These are phyloP conservation scores for Boletus eberwhitei DNA, from an alignment of 768 basidiomycete genomes.

Conservation along the genomic window DNA sequence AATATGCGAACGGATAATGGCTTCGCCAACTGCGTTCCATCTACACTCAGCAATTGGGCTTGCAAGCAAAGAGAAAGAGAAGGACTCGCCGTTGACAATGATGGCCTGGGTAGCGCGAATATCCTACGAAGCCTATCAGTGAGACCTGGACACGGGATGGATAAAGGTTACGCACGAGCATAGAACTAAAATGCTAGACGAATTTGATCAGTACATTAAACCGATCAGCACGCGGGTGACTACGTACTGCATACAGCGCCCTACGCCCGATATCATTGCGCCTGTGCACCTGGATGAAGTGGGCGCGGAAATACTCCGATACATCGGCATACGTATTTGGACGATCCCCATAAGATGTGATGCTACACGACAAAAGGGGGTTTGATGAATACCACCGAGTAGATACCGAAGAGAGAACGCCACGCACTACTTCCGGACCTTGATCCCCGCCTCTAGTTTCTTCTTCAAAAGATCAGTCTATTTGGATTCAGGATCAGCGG, in stretches of 20 bases:
- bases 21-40: conserved; percentile 52
- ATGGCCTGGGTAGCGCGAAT: conserved; percentile 64
- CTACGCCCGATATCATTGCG: conserved; percentile 59
- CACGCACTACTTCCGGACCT: conserved; percentile 75
- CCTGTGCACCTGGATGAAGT: conserved; percentile 74
- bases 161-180: conserved; percentile 47
- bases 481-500: conserved; percentile 8
- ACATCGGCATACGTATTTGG: conserved; percentile 69
- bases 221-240: background rate
- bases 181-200: conserved; percentile 63
- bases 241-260: conserved; percentile 61
- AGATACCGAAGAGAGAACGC: conserved; percentile 1
- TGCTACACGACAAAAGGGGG: conserved; percentile 38
- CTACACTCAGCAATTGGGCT: background rate
- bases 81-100: conserved; percentile 53
- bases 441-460: conserved; percentile 65
- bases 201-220: conserved; percentile 7
- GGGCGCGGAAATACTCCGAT: conserved; percentile 79
- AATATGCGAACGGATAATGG: conserved; percentile 64
- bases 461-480: conserved; percentile 70
- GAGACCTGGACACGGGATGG: background rate
- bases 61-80: background rate
- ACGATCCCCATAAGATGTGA: conserved; percentile 73
- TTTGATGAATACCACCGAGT: background rate
- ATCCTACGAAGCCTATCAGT: conserved; percentile 42